phyloP scores from a whole-genome alignment of 257 asterid species.

The Solanum stenotomum region DNA sequence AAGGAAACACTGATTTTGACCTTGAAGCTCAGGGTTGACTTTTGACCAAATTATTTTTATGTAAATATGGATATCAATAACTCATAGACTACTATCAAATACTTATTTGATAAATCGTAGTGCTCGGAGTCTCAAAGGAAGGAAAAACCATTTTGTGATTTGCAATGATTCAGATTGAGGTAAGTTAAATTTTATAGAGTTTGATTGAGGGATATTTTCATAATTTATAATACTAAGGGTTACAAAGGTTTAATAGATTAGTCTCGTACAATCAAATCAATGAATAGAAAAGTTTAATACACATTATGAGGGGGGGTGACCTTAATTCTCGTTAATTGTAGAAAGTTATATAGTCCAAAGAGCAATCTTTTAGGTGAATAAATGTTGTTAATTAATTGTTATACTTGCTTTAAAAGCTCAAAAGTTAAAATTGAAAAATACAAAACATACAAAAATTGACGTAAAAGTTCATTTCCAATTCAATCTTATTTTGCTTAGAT shows the following conservation, averaged over 20 bases:
- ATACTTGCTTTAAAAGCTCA: not conserved
- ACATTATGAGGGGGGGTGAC: not conserved
- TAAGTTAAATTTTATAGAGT: not conserved
- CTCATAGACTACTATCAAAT: not conserved
- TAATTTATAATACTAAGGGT: not conserved
- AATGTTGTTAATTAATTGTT: not conserved
- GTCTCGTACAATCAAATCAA: not conserved
- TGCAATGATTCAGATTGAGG: not conserved
- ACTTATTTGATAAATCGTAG: not conserved
- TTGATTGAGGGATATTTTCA: not conserved
- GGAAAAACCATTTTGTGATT: not conserved
- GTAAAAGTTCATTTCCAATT: not conserved
- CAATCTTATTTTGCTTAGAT: not conserved
- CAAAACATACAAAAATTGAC: not conserved
- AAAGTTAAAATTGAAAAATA: not conserved
- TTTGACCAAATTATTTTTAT: no score
- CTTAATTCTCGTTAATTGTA: not conserved
- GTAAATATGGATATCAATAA: no score
- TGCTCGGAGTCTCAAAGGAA: not conserved
- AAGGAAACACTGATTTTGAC: no score
- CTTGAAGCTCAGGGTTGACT: no score
- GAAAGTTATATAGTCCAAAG: not conserved
- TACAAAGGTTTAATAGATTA: not conserved
- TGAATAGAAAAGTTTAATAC: not conserved
- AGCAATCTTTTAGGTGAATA: not conserved